These are phyloP conservation scores for Trichophaea hybrida DNA, from an alignment of 2,329 filamentous ascomycete species.

Conservation along the genomic window DNA sequence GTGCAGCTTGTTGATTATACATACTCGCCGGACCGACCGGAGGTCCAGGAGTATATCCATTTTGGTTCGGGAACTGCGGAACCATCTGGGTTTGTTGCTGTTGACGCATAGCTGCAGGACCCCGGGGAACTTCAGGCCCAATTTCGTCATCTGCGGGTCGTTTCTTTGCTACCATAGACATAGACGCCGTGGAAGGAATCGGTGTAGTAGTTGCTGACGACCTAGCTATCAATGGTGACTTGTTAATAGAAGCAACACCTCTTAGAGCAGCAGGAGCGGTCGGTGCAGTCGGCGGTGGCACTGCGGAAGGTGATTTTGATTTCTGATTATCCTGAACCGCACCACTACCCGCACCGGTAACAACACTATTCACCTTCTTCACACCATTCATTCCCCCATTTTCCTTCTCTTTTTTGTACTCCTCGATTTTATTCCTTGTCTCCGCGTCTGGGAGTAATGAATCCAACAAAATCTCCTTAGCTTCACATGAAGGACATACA, in stretches of 20 bases:
- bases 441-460: conserved; percentile 75
- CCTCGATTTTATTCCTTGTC: conserved; percentile 60
- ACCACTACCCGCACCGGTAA: neutral
- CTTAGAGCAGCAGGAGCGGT: neutral
- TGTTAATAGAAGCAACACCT: conserved; percentile 3
- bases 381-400: conserved; percentile 30
- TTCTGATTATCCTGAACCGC: conserved; percentile 24
- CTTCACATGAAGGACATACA: conserved; percentile 80
- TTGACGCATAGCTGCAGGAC: conserved; percentile 43
- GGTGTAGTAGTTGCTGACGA: conserved; percentile 26
- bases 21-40: conserved; percentile 1
- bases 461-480: conserved; percentile 83
- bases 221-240: conserved; percentile 15
- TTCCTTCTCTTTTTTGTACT: conserved; percentile 41
- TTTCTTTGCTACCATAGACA: conserved; percentile 48
- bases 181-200: conserved; percentile 28
- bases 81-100: conserved; percentile 33
- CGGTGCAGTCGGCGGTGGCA: conserved; percentile 14
- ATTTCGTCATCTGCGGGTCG: conserved; percentile 61
- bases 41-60: conserved; percentile 1
- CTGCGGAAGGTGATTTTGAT: conserved; percentile 25
- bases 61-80: conserved; percentile 20
- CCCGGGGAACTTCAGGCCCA: conserved; percentile 33
- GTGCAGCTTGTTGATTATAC: neutral
- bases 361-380: neutral